Percentiles rank a stretch among this genome's conserved stretches.
Conservation (phyloP, 805 yeast genomes). For the Metschnikowia continentalis region DNA sequence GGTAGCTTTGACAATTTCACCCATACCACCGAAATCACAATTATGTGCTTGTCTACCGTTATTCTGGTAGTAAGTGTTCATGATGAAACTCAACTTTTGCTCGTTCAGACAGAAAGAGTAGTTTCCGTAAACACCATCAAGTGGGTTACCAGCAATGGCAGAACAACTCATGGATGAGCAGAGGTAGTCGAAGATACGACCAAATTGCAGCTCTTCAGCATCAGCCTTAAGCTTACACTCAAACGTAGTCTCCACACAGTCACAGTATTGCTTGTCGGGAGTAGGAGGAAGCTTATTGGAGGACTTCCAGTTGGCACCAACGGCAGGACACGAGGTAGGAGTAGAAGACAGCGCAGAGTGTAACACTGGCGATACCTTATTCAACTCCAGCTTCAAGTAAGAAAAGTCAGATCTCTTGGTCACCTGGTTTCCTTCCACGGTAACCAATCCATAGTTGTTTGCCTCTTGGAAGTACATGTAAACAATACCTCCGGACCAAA, state of each 20-base stretch:
- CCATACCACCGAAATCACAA: background rate
- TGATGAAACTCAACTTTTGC: background rate
- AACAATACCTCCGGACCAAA: slow-evolving; percentile 89
- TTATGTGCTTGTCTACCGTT: no score
- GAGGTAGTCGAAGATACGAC: slow-evolving; percentile 30
- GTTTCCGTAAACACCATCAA: slow-evolving; percentile 32
- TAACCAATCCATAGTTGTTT: slow-evolving; percentile 72
- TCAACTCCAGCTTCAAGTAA: slow-evolving; percentile 40
- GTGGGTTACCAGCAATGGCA: slow-evolving; percentile 36
- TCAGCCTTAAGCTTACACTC: slow-evolving; percentile 31
- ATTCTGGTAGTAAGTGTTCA: background rate
- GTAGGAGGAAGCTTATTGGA: slow-evolving; percentile 41
- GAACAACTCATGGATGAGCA: slow-evolving; percentile 35
- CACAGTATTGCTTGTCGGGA: slow-evolving; percentile 35
- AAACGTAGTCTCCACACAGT: slow-evolving; percentile 32
- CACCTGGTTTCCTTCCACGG: slow-evolving; percentile 43
- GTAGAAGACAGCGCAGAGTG: slow-evolving; percentile 22
- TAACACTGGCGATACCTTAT: slow-evolving; percentile 45
- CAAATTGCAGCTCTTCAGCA: slow-evolving; percentile 31
- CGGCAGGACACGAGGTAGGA: slow-evolving; percentile 35
- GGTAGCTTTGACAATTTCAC: background rate
- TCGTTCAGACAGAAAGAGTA: background rate
- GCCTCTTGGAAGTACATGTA: slow-evolving; percentile 79
- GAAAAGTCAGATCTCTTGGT: slow-evolving; percentile 61
- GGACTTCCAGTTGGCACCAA: slow-evolving; percentile 34